Evolutionary conservation across 331 rosid genomes (phyloP).

Genomic region (Quercus phellos): DNA sequence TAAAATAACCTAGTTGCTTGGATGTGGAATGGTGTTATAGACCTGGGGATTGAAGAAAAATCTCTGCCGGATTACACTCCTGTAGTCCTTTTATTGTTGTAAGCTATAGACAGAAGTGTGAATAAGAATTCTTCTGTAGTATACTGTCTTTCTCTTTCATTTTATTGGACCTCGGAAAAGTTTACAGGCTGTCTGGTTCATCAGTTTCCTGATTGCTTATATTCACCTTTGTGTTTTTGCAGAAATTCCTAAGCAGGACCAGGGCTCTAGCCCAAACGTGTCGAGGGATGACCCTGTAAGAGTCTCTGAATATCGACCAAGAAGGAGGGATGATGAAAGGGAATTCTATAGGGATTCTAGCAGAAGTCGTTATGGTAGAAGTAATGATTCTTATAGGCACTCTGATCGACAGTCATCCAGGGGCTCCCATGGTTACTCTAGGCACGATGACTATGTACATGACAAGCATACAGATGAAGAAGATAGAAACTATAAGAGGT

Average conservation of each 20-base stretch:
- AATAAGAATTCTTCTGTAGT: not conserved
- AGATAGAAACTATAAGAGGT: conserved; percentile 47
- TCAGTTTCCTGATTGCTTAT: not conserved
- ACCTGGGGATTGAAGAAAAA: not conserved
- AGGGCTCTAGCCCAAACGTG: conserved; percentile 47
- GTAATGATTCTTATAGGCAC: conserved; percentile 54
- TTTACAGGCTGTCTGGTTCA: not conserved
- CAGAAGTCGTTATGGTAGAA: conserved; percentile 46
- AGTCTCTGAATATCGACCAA: conserved; percentile 39
- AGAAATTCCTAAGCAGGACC: conserved; percentile 62
- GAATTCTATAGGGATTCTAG: conserved; percentile 51
- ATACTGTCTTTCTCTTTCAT: too few relatives aligned
- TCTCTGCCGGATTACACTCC: not conserved
- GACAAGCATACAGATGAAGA: conserved; percentile 54
- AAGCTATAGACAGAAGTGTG: not conserved
- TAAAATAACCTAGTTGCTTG: not conserved
- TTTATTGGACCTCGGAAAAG: not conserved
- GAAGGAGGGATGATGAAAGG: conserved; percentile 47
- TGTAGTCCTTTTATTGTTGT: not conserved
- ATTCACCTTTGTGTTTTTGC: conserved; percentile 20
- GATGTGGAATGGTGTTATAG: not conserved
- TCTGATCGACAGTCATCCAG: conserved; percentile 55
- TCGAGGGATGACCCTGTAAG: conserved; percentile 35
- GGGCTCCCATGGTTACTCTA: conserved; percentile 52
- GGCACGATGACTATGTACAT: conserved; percentile 42